Conservation (phyloP, 2,329 filamentous ascomycete species). For the Clarireedia sp. region DNA sequence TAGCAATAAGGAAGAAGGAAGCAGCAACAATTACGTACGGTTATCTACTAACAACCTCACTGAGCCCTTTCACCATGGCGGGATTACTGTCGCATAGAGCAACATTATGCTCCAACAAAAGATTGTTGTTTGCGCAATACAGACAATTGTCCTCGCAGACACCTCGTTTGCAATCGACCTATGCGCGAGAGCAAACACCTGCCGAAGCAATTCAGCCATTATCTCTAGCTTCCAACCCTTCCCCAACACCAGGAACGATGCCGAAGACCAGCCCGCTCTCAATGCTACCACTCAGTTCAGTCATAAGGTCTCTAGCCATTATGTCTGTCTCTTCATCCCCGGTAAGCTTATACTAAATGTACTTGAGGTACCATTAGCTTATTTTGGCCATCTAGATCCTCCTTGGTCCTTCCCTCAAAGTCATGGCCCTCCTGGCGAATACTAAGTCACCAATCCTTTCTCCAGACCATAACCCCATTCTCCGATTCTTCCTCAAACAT, state of each 20-base stretch:
- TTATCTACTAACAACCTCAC: background rate
- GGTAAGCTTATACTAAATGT: conserved; percentile 12
- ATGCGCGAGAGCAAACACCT: conserved; percentile 11
- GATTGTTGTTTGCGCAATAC: background rate
- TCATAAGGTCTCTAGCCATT: conserved; percentile 63
- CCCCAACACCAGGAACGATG: conserved; percentile 7
- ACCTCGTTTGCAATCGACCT: conserved; percentile 11
- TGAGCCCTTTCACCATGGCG: background rate
- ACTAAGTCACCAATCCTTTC: conserved; percentile 59
- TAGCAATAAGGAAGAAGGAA: background rate
- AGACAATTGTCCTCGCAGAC: conserved; percentile 23
- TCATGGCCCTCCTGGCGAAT: conserved; percentile 63
- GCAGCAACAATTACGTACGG: background rate
- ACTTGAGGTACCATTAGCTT: background rate
- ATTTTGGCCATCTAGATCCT: conserved; percentile 39
- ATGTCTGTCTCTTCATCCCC: conserved; percentile 63
- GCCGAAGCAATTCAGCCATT: conserved; percentile 8
- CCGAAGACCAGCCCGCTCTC: conserved; percentile 43
- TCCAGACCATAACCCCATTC: conserved; percentile 65
- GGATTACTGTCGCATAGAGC: background rate
- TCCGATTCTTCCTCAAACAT: conserved; percentile 64
- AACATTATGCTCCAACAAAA: background rate
- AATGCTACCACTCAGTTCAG: conserved; percentile 55
- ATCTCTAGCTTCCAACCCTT: background rate
- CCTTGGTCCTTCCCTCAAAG: conserved; percentile 58